phyloP scores from a whole-genome alignment of 73 alveolate genomes.

The Paramecium caudatum region DNA sequence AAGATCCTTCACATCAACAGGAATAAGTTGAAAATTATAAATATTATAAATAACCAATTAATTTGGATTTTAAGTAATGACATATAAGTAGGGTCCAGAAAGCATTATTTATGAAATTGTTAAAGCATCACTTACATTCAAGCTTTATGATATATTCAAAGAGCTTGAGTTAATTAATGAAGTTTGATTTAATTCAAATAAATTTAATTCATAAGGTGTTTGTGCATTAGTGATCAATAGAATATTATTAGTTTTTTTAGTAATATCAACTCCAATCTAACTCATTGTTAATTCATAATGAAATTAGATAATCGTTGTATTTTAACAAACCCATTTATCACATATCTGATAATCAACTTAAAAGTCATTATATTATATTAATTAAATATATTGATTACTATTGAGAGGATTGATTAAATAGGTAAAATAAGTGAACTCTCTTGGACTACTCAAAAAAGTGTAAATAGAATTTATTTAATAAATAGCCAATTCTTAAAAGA shows the following conservation, averaged over 20 bases:
- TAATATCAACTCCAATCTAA: not conserved
- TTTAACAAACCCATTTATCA: slow-evolving; percentile 24
- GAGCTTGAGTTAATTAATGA: not conserved
- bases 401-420: not conserved
- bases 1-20: not conserved
- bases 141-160: not conserved
- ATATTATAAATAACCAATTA: slow-evolving; percentile 25
- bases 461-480: not conserved
- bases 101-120: not conserved
- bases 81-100: slow-evolving; percentile 13
- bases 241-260: not conserved
- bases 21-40: not conserved
- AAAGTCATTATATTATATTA: slow-evolving; percentile 13
- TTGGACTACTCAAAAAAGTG: not conserved
- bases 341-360: not conserved
- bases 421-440: not conserved
- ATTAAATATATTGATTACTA: not conserved
- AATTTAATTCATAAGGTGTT: not conserved
- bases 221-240: not conserved
- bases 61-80: not conserved
- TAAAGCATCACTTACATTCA: not conserved
- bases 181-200: not conserved
- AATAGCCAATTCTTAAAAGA: slow-evolving; percentile 14
- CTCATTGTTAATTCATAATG: slow-evolving; percentile 3
- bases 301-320: not conserved